Percentiles rank a stretch among this genome's conserved stretches.
These are phyloP conservation scores for Neotropicomus parvogracilis DNA, from an alignment of 1,284 basidiomycete genomes.

Conservation along the genomic window DNA sequence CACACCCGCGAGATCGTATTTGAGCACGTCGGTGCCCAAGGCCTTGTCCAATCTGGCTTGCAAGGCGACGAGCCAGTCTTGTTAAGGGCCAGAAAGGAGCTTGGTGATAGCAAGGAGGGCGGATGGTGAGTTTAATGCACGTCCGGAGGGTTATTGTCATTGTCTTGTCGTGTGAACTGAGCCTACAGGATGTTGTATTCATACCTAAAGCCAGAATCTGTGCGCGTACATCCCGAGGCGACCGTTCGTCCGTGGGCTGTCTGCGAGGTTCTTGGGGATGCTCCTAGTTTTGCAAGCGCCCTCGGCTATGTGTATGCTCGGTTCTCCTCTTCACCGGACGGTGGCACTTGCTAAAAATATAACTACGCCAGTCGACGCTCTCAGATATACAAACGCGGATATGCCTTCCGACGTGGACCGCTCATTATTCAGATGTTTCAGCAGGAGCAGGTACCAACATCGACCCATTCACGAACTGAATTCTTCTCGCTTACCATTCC, in stretches of 20 bases:
- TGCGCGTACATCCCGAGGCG: constrained; percentile 73
- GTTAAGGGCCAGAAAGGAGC: constrained; percentile 68
- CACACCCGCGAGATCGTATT: constrained; percentile 71
- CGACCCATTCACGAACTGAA: constrained; percentile 2
- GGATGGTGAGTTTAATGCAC: constrained; percentile 49
- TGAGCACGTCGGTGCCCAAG: constrained; percentile 64
- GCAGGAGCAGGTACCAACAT: constrained; percentile 62
- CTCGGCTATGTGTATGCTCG: constrained; percentile 63
- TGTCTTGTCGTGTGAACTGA: neutral
- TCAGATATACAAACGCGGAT: constrained; percentile 76
- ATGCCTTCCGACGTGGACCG: constrained; percentile 63
- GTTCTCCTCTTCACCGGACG: constrained; percentile 1
- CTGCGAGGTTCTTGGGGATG: constrained; percentile 71
- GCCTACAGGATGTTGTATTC: constrained; percentile 63
- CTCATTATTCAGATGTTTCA: constrained; percentile 78
- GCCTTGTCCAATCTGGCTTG: constrained; percentile 47
- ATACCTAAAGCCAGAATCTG: constrained; percentile 74
- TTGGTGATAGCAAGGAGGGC: constrained; percentile 44
- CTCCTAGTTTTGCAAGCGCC: constrained; percentile 70
- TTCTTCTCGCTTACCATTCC: constrained; percentile 7
- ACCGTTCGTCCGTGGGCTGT: constrained; percentile 79
- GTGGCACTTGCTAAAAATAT: constrained; percentile 7
- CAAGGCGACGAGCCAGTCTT: constrained; percentile 60
- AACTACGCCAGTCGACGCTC: constrained; percentile 51
- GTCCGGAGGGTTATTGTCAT: neutral